A percentile compares a stretch with the other conserved stretches of the same genome.
These are phyloP conservation scores for Blastosporella zonata DNA, from an alignment of 1,284 basidiomycete genomes.

Conservation along the genomic window DNA sequence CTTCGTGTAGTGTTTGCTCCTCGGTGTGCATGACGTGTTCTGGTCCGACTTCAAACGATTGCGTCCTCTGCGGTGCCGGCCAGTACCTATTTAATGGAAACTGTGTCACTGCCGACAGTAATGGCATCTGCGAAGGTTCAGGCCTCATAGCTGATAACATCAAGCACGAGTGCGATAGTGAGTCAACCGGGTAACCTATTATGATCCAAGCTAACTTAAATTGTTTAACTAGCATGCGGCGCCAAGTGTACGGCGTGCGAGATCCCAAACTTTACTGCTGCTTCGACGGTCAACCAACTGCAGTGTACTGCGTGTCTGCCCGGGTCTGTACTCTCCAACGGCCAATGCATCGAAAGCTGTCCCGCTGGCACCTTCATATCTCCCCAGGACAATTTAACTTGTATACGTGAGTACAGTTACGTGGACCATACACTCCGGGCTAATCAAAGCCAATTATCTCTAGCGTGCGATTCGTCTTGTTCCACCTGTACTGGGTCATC, in stretches of 20 bases:
- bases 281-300: constrained; percentile 60
- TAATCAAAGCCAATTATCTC: constrained; percentile 11
- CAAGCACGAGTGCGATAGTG: constrained; percentile 78
- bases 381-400: constrained; percentile 67
- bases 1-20: constrained; percentile 58
- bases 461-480: constrained; percentile 76
- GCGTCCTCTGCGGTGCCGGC: constrained; percentile 61
- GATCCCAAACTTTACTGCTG: constrained; percentile 66
- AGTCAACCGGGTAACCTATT: constrained; percentile 28
- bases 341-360: constrained; percentile 65
- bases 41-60: constrained; percentile 66
- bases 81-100: constrained; percentile 59
- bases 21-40: constrained; percentile 67
- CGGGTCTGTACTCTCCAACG: constrained; percentile 67
- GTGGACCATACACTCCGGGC: constrained; percentile 1
- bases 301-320: constrained; percentile 77
- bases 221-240: constrained; percentile 56
- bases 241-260: constrained; percentile 75
- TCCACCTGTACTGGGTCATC: constrained; percentile 63
- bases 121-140: constrained; percentile 70
- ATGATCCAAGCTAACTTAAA: constrained; percentile 1
- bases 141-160: constrained; percentile 75
- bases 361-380: constrained; percentile 71
- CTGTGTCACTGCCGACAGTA: constrained; percentile 61
- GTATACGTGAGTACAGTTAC: constrained; percentile 46